Percentiles rank a stretch among this genome's conserved stretches.
Conservation (phyloP, 164 flowering plant genomes). For the Paratinospora sagittata region DNA sequence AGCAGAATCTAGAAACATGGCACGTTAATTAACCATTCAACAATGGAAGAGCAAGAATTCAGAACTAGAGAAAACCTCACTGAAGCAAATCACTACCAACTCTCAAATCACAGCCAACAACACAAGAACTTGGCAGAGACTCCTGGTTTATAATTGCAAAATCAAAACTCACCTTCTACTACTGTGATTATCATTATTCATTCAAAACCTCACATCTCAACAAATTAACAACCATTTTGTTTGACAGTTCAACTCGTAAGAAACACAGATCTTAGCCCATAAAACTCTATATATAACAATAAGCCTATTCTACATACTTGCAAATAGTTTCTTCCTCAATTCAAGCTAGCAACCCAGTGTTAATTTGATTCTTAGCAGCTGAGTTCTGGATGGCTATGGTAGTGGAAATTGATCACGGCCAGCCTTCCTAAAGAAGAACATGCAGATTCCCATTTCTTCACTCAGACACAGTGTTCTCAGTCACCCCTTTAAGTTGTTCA, state of each 20-base stretch:
- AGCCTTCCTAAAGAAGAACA: neutral
- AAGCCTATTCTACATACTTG: constrained; percentile 9
- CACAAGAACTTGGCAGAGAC: neutral
- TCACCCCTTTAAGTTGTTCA: constrained; percentile 32
- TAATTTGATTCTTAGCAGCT: neutral
- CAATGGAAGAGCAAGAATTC: neutral
- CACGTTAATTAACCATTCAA: neutral
- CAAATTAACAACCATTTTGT: constrained; percentile 17
- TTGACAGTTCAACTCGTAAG: constrained; percentile 3
- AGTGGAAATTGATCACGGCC: constrained; percentile 4
- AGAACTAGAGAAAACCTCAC: neutral
- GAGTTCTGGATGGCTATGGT: neutral
- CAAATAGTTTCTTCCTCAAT: constrained; percentile 9
- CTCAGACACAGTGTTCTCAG: constrained; percentile 31
- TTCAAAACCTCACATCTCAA: constrained; percentile 19
- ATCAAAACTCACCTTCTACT: constrained; percentile 6
- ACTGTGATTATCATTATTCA: constrained; percentile 11
- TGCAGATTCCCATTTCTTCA: constrained; percentile 1
- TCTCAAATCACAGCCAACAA: neutral
- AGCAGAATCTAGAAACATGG: neutral
- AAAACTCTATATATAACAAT: constrained; percentile 7
- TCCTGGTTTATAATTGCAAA: constrained; percentile 19
- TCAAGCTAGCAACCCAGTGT: constrained; percentile 10
- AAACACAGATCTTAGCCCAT: constrained; percentile 9
- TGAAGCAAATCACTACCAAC: no score